These are phyloP conservation scores for Mucor lusitanicus DNA, from an alignment of 371 early-diverging fungal species.

Conservation along the genomic window DNA sequence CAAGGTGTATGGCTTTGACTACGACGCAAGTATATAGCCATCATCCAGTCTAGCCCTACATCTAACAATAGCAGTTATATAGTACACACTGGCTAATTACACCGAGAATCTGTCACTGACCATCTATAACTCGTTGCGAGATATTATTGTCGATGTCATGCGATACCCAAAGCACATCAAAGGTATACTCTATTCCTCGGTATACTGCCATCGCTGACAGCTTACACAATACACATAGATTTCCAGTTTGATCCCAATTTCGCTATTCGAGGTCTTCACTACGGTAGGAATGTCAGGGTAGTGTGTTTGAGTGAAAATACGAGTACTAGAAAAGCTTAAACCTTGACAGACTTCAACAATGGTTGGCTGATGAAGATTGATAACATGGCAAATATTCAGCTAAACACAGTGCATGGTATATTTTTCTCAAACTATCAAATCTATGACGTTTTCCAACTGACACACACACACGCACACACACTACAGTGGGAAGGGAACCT, in stretches of 20 bases:
- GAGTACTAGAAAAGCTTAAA: not conserved
- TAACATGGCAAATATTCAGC: conserved; percentile 63
- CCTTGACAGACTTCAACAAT: conserved; percentile 47
- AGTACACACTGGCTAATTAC: conserved; percentile 70
- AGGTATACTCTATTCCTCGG: conserved; percentile 13
- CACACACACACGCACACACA: not conserved
- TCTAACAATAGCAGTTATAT: not conserved
- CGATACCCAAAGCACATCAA: conserved; percentile 56
- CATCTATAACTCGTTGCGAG: conserved; percentile 60
- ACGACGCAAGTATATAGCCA: conserved; percentile 41
- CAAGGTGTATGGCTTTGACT: conserved; percentile 54
- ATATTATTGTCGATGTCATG: conserved; percentile 55
- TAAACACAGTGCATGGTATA: conserved; percentile 61
- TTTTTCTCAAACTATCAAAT: not conserved
- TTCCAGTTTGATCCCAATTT: conserved; percentile 61
- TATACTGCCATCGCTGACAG: not conserved
- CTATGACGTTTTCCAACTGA: not conserved
- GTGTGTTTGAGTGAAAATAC: not conserved
- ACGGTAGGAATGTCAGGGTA: conserved; percentile 30
- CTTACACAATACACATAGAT: conserved; percentile 6
- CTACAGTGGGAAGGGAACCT: conserved; percentile 51
- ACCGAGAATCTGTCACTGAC: conserved; percentile 55
- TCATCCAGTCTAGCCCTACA: not conserved
- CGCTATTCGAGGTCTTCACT: conserved; percentile 68
- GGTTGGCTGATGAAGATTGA: conserved; percentile 75